Conservation (phyloP, 2,329 filamentous ascomycete species). For the Passalora sequoiae region DNA sequence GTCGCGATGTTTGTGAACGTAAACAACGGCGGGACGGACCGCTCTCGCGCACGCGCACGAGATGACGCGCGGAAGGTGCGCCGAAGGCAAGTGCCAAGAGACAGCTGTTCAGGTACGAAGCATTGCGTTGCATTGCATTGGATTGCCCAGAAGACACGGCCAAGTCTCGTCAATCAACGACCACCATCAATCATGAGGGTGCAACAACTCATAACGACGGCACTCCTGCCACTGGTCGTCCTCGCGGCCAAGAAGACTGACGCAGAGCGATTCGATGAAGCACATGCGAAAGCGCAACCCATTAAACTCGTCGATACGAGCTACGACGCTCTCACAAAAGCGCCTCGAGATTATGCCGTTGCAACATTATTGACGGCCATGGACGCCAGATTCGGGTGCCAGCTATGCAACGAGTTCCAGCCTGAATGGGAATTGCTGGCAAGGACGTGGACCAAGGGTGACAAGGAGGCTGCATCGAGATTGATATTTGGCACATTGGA, state of each 20-base stretch:
- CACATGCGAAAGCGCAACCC: slow-evolving; percentile 64
- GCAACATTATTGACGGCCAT: slow-evolving; percentile 81
- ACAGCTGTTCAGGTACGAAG: slow-evolving; percentile 2
- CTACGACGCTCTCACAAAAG: slow-evolving; percentile 69
- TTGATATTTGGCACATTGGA: slow-evolving; percentile 81
- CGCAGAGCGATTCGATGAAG: slow-evolving; percentile 64
- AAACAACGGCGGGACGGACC: slow-evolving; percentile 2
- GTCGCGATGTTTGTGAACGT: slow-evolving; percentile 1
- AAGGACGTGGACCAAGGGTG: slow-evolving; percentile 81
- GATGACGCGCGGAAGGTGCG: too few species aligned
- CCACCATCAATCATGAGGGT: slow-evolving; percentile 59
- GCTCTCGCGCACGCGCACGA: too few species aligned
- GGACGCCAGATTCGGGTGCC: slow-evolving; percentile 76
- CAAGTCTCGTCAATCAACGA: slow-evolving; percentile 30
- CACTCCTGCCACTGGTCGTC: slow-evolving; percentile 53
- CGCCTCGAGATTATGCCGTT: slow-evolving; percentile 77
- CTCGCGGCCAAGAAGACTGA: slow-evolving; percentile 52
- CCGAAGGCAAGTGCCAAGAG: background rate
- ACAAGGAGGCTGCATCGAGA: slow-evolving; percentile 66
- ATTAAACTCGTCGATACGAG: slow-evolving; percentile 71
- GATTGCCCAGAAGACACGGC: too few species aligned
- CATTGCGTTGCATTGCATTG: slow-evolving; percentile 1
- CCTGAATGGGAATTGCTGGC: slow-evolving; percentile 86
- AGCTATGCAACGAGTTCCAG: slow-evolving; percentile 84
- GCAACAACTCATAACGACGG: slow-evolving; percentile 57